Percentiles rank a stretch among this genome's conserved stretches.
These are phyloP conservation scores for Massariosphaeria phaeospora DNA, from an alignment of 495 filamentous ascomycete genomes.

Conservation along the genomic window DNA sequence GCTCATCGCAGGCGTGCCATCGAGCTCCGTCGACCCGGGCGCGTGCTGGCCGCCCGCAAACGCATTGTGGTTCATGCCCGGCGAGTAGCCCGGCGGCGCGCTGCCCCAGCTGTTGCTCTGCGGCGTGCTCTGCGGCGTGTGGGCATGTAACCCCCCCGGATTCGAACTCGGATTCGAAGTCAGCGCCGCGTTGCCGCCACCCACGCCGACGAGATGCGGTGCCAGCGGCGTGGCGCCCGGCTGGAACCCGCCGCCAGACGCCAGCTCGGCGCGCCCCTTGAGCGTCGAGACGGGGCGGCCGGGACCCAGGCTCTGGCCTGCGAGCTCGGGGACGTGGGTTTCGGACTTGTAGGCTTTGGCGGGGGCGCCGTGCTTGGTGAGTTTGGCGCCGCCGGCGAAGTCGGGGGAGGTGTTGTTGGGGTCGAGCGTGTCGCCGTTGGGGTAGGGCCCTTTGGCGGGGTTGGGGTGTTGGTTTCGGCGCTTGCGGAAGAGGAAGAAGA, in stretches of 20 bases:
- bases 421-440: neutral
- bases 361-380: neutral
- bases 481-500: constrained; percentile 22
- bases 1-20: neutral
- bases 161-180: no score
- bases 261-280: constrained; percentile 18
- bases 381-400: constrained; percentile 25
- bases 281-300: constrained; percentile 18
- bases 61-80: constrained; percentile 5
- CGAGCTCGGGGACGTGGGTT: constrained; percentile 12
- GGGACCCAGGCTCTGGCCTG: constrained; percentile 13
- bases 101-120: no score
- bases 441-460: neutral
- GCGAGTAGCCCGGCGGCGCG: constrained; percentile 21
- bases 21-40: neutral
- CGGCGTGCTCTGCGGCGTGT: constrained; percentile 14
- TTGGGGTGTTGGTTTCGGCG: neutral
- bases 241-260: constrained; percentile 2
- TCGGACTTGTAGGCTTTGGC: neutral
- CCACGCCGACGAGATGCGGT: constrained; percentile 18
- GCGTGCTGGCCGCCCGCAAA: neutral
- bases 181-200: constrained; percentile 12
- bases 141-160: neutral
- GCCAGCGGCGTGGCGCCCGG: constrained; percentile 1
- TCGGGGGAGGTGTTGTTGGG: neutral